phyloP scores from a whole-genome alignment of 1,284 basidiomycete species.

The Cryptococcus sp. region DNA sequence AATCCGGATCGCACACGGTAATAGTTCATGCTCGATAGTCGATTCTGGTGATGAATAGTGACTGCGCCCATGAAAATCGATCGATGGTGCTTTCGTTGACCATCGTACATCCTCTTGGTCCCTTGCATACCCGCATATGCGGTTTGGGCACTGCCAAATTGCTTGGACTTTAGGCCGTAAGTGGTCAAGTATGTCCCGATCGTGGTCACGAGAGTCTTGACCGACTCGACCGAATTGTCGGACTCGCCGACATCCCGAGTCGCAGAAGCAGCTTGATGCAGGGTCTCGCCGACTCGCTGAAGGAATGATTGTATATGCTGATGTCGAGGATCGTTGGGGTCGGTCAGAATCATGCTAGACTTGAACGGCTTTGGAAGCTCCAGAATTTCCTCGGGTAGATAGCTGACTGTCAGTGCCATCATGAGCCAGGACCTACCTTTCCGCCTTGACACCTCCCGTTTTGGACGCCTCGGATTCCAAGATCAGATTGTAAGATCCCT shows the following conservation, averaged over 20 bases:
- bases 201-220: slow-evolving; percentile 54
- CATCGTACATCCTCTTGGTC: slow-evolving; percentile 41
- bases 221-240: slow-evolving; percentile 91
- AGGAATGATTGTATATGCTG: slow-evolving; percentile 62
- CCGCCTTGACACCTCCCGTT: slow-evolving; percentile 29
- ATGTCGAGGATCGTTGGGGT: slow-evolving; percentile 72
- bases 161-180: slow-evolving; percentile 43
- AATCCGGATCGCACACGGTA: slow-evolving; percentile 74
- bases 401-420: slow-evolving; percentile 32
- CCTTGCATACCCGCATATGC: slow-evolving; percentile 33
- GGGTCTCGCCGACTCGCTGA: slow-evolving; percentile 62
- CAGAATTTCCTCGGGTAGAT: slow-evolving; percentile 60
- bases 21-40: slow-evolving; percentile 49
- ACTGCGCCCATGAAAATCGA: slow-evolving; percentile 36
- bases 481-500: slow-evolving; percentile 35
- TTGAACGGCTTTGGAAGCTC: slow-evolving; percentile 61
- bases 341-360: slow-evolving; percentile 69
- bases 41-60: slow-evolving; percentile 41
- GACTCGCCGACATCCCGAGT: slow-evolving; percentile 64
- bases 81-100: slow-evolving; percentile 41
- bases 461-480: slow-evolving; percentile 42
- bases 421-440: slow-evolving; percentile 16
- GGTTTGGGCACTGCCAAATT: slow-evolving; percentile 31
- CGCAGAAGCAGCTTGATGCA: slow-evolving; percentile 66
- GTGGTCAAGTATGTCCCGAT: slow-evolving; percentile 42